These are phyloP conservation scores for Aspergillus fumigatiaffinis DNA, from an alignment of 2,329 filamentous ascomycete species.

Conservation along the genomic window DNA sequence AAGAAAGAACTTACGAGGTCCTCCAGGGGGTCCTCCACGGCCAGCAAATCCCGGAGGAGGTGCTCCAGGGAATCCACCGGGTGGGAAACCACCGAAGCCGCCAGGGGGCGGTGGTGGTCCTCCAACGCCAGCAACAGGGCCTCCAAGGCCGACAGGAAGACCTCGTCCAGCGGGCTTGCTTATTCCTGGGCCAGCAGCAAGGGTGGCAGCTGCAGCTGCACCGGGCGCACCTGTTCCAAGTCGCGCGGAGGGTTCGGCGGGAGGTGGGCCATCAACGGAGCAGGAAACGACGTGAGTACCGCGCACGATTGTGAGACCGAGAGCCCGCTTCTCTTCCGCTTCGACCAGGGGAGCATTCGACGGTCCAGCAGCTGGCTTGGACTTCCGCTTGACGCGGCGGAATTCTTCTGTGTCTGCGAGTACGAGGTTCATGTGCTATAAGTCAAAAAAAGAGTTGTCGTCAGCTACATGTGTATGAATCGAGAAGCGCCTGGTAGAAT, in stretches of 20 bases:
- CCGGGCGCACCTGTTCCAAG: constrained; percentile 72
- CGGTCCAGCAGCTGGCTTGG: constrained; percentile 60
- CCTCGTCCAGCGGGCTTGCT: constrained; percentile 88
- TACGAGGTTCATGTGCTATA: constrained; percentile 96
- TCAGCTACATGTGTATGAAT: neutral
- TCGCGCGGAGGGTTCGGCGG: constrained; percentile 85
- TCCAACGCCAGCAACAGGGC: constrained; percentile 84
- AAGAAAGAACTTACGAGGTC: constrained; percentile 45
- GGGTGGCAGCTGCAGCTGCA: constrained; percentile 55
- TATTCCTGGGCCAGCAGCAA: constrained; percentile 82
- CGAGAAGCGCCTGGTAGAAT: neutral
- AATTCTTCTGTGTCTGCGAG: constrained; percentile 98
- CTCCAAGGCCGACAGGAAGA: constrained; percentile 74
- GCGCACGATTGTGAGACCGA: constrained; percentile 90
- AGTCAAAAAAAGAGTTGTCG: neutral
- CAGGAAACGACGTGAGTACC: constrained; percentile 92
- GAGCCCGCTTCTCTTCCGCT: constrained; percentile 94
- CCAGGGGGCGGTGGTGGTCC: constrained; percentile 66
- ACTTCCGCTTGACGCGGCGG: constrained; percentile 81
- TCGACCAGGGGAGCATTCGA: constrained; percentile 66
- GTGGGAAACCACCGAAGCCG: constrained; percentile 49
- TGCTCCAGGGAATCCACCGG: constrained; percentile 52
- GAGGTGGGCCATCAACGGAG: constrained; percentile 91
- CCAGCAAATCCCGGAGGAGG: constrained; percentile 49
- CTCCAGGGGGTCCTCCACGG: constrained; percentile 48